Evolutionary conservation across 768 basidiomycete genomes (phyloP), one percentile per base, ranked within the genome.

Genomic region (Pleurotus platypus): DNA sequence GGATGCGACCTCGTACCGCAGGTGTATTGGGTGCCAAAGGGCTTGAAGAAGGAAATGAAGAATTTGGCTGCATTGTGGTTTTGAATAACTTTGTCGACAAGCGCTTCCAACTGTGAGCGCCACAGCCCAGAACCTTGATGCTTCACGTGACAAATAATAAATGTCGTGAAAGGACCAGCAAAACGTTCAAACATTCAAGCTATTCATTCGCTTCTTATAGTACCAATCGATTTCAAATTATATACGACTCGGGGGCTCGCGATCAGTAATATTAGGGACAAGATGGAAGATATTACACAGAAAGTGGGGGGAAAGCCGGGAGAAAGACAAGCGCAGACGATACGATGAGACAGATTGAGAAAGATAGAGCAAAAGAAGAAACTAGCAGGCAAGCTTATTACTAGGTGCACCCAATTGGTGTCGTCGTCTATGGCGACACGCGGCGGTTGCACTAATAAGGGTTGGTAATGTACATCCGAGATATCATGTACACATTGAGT

Each of bases 21-120:
- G 51, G 18, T 5, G 51, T 12, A 12, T 6, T 38, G 39, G 51
- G 51, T 8, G n/a, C n/a, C 3, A 30, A 50, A 8, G 49, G 49
- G 27, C 49, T 27, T 5, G 49, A 35, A 27, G 49, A 27, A 18
- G 49, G 49, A 4, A 27, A 49, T n/a, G 50, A 22, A 39, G 51
- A 42, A 42, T 54, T 43, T 20, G 37, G 37, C 51, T 54, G 51
- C 51, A 54, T 54, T 13, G 37, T 54, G 4, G 15, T 27, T 20
- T 13, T 4, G 15, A 27, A 30, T 5, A 37, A 12, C 12, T 30
- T 24, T 15, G 48, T 24, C 24, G 13, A 50, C 6, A 24, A 30
- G 27, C 27, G 27, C 27, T 4, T 27, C 27, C 5, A 27, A 27
- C 6, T 8, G 1, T 27, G 6, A 27, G 27, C 2, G 20, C 5